These are phyloP conservation scores for Globisporangium alternatum DNA, from an alignment of 352 stramenopile genomes.

Conservation along the genomic window DNA sequence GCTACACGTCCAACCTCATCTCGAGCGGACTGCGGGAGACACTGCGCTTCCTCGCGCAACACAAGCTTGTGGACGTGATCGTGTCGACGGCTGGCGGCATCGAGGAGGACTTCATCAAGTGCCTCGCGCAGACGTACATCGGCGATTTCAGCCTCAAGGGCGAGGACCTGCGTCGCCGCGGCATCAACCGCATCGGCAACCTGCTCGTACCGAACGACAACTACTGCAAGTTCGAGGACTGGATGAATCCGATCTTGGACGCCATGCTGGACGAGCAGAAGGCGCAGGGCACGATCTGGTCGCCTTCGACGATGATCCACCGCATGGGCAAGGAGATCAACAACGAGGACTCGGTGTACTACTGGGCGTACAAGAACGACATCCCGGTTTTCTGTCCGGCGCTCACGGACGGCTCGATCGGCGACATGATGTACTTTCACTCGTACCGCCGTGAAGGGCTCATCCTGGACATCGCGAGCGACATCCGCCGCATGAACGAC, in stretches of 20 bases:
- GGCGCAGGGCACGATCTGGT: slow-evolving; percentile 89
- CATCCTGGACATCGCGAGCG: slow-evolving; percentile 95
- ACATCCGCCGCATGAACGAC: slow-evolving; percentile 98
- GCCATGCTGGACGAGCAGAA: slow-evolving; percentile 98
- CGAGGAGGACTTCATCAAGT: slow-evolving; percentile 99
- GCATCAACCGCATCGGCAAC: slow-evolving; percentile 99
- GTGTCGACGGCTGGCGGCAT: slow-evolving; percentile 91
- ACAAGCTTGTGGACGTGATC: slow-evolving; percentile 99
- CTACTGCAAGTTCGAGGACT: slow-evolving; percentile 99
- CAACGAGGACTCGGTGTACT: slow-evolving; percentile 98
- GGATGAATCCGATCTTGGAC: slow-evolving; percentile 95
- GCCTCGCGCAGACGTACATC: slow-evolving; percentile 97
- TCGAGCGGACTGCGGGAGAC: slow-evolving; percentile 98
- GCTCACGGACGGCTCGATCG: slow-evolving; percentile 98
- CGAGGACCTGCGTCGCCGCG: slow-evolving; percentile 90
- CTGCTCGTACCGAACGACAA: slow-evolving; percentile 99
- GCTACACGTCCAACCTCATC: slow-evolving; percentile 99
- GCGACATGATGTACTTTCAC: slow-evolving; percentile 99
- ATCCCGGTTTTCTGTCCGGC: slow-evolving; percentile 99
- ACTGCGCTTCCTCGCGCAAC: slow-evolving; percentile 96
- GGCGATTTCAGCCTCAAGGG: slow-evolving; percentile 97
- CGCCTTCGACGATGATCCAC: slow-evolving; percentile 97
- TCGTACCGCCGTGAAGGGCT: slow-evolving; percentile 98
- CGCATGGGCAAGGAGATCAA: slow-evolving; percentile 97
- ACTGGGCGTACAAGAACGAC: slow-evolving; percentile 99